Evolutionary conservation across 2,329 filamentous ascomycete species (phyloP), one percentile per base, ranked within the genome.

Genomic region (Biscogniauxia sp.): DNA sequence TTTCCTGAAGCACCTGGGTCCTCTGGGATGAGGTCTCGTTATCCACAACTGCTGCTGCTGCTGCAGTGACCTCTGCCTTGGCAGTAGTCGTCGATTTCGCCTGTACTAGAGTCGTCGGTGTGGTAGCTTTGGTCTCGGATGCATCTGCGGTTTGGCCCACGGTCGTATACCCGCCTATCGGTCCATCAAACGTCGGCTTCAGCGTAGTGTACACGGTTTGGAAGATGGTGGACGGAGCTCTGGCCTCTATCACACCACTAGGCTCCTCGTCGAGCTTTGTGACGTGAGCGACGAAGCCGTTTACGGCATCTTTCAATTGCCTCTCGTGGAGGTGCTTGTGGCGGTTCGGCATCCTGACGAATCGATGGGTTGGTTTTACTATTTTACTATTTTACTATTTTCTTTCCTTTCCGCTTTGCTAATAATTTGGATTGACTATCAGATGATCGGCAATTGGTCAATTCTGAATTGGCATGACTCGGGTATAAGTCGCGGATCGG

Each of bases 191-290:
- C 4, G 74, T 78, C 13, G 75, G 69, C 5, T 70, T 65, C 69
- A 79, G 62, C 45, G 79, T 82, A 55, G 75, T 74, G 66, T 77
- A 80, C 20, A 81, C 73, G 19, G 77, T 78, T 15, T 68, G 69
- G 37, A 75, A 66, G 51, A 77, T 69, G 19, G 74, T 76, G 13
- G 68, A 65, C 25, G 68, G 68, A 3, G 63, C 61, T 54, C 60
- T 69, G n/a, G 54, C 67, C 53, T 67, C 57, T 8, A 68, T 5
- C 15, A 60, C 63, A 8, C 60, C 54, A 3, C 55, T 55, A 20
- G 59, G 20, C 3, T 64, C 64, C 59, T 68, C 64, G 54, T 69
- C 70, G 53, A 72, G 66, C n/a, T 68, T 69, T 54, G 73, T 66
- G 25, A 75, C 61, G 26, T 67, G 63, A 25, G 71, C 64, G 45